Evolutionary conservation across 257 asterid genomes (phyloP), one percentile per base, ranked within the genome.

Genomic region (Nicotiana noctiflora): DNA sequence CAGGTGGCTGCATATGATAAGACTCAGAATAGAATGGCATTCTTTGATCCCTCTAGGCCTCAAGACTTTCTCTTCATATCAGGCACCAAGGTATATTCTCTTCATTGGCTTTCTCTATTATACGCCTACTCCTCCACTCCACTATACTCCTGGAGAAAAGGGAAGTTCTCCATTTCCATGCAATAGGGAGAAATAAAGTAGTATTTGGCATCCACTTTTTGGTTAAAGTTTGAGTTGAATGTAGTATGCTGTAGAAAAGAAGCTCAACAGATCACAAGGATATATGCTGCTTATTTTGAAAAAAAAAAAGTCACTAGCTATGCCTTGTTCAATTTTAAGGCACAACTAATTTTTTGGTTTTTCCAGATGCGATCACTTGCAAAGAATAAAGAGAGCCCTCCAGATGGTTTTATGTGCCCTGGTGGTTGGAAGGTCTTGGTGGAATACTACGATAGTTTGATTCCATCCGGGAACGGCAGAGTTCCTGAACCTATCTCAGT

Each of bases 1-100:
- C 88, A 93, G 98, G 98, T 95, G 79, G 98, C 98, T 79, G 98
- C 98, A 21, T 93, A 95, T 83, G 99, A 95, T 80, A 93, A 91
- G 88, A 91, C 93, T 44, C 94, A 86, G 86, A 55, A 89, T 44
- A 89, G 89, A 86, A 95, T 93, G 99, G 98, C 98, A 25, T 95
- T 95, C 91, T 95, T 93, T 86, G 98, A 95, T 87, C 98, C 98
- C 29, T 89, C 97, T 7, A 89, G 98, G 83, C 84, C 94, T 61
- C 95, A 93, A 87, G 98, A 93, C 85, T 95, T 95, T 81, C 87
- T 93, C 3, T 95, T 95, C 88, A 93, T 95, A 78, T 95, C 98
- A 13, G 99, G 98, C 86, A 95, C 99, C 37, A 95, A 95, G 99
- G 98, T 93, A 60, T 60, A 37, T 60, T 8, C 23, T 59, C 29